Evolutionary conservation across 371 early-diverging fungal genomes (phyloP), one percentile per base, ranked within the genome.

Genomic region (Amoeboaphelidium occidentale): DNA sequence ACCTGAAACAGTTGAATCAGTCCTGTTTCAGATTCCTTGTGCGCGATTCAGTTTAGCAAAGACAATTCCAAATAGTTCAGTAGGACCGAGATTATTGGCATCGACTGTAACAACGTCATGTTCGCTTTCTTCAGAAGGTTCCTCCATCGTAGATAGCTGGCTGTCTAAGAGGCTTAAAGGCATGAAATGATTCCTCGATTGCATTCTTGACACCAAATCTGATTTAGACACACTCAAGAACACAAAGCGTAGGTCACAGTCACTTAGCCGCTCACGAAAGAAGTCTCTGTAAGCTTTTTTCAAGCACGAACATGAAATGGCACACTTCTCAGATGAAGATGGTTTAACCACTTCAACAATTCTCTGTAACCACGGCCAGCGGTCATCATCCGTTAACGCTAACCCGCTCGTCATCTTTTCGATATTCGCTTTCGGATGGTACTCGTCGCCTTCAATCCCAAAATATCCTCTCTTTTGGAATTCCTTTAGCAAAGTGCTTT

Each of bases 261-360:
- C n/a, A n/a, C n/a, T n/a, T n/a, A n/a, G n/a, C n/a, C n/a, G n/a
- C n/a, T n/a, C n/a, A 28, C 21, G 24, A 23, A 78, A 54, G 21
- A 73, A 55, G 49, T 75, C 74, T 22, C 79, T 64, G 47, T 79
- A 79, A 21, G 57, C 61, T 42, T 66, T 65, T 27, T 67, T 69
- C 20, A 79, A 57, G 12, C 75, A 60, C 3, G 78, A 78, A 47
- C 79, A 79, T 4, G 69, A 70, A 21, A 79, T 63, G 12, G 78
- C 51, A 13, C 72, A n/a, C 58, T 14, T 52, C 62, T 47, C 58
- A 51, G 0, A 41, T 32, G 3, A 47, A 51, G 2, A 48, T 43
- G 4, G 51, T 39, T 44, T 42, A n/a, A 69, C 41, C 21, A 48
- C 51, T 43, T 58, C 59, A 17, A 61, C 64, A 23, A 70, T 60